Percentiles rank a stretch among this genome's conserved stretches.
These are phyloP conservation scores for Martiniozyma abietophila DNA, from an alignment of 805 yeast species.

Conservation along the genomic window DNA sequence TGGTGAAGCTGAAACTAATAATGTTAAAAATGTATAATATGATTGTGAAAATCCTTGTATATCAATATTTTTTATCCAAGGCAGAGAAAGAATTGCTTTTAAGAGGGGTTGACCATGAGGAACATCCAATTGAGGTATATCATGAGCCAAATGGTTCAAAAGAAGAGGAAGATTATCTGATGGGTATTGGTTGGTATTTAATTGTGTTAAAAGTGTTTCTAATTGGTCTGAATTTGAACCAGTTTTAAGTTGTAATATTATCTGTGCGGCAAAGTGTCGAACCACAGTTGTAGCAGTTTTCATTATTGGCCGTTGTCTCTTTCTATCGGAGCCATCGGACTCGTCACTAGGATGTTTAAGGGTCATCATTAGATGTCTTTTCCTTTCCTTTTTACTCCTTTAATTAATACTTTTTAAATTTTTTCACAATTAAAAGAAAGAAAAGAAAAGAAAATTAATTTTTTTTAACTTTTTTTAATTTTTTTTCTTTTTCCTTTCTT, in stretches of 20 bases:
- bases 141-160: slow-evolving; percentile 1
- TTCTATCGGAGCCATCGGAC: too few species aligned
- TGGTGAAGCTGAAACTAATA: slow-evolving; percentile 78
- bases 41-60: slow-evolving; percentile 34
- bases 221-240: slow-evolving; percentile 5
- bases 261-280: slow-evolving; percentile 5
- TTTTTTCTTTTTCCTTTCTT: too few species aligned
- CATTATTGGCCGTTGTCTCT: too few species aligned
- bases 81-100: slow-evolving; percentile 44
- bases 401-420: too few species aligned
- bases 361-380: too few species aligned
- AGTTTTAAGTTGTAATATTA: slow-evolving; percentile 1
- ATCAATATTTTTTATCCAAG: slow-evolving; percentile 42
- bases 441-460: too few species aligned
- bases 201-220: slow-evolving; percentile 3
- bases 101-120: slow-evolving; percentile 2
- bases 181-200: slow-evolving; percentile 3
- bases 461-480: too few species aligned
- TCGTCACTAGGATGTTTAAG: too few species aligned
- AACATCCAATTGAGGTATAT: slow-evolving; percentile 3
- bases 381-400: too few species aligned
- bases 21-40: slow-evolving; percentile 65
- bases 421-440: too few species aligned
- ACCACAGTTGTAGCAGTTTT: too few species aligned
- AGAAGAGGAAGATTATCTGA: slow-evolving; percentile 3